A percentile compares a stretch with the other conserved stretches of the same genome.
Evolutionary conservation across 805 yeast species (phyloP).

Genomic region (Lachancea meyersii): DNA sequence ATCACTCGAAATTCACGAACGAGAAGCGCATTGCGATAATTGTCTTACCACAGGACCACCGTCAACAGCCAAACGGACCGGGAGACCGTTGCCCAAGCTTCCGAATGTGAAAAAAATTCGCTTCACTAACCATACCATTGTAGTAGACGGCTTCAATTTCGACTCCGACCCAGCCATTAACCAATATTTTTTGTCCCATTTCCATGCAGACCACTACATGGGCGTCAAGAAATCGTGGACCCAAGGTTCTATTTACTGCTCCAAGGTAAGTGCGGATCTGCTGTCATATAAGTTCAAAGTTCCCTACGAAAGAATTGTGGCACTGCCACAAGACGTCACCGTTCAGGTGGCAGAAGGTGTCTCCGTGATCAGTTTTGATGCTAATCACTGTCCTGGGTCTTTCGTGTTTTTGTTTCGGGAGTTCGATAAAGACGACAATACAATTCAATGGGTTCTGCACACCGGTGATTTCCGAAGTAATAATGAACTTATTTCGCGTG

Average conservation of each 20-base stretch:
- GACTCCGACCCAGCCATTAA: conserved; percentile 39
- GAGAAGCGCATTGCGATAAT: conserved; percentile 50
- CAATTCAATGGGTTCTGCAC: conserved; percentile 44
- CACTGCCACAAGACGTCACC: conserved; percentile 39
- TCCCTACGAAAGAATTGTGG: conserved; percentile 37
- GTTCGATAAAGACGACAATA: conserved; percentile 11
- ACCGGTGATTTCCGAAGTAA: conserved; percentile 91
- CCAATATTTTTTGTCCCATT: conserved; percentile 68
- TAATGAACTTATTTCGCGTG: conserved; percentile 40
- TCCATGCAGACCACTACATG: conserved; percentile 91
- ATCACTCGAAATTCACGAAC: conserved; percentile 34
- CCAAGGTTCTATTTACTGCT: conserved; percentile 64
- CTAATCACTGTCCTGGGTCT: conserved; percentile 97
- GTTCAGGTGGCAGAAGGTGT: conserved; percentile 38
- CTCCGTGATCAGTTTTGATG: conserved; percentile 62
- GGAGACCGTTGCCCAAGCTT: conserved; percentile 32
- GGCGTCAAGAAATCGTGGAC: conserved; percentile 78
- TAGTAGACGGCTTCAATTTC: conserved; percentile 60
- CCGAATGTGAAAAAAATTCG: conserved; percentile 13
- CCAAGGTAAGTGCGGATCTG: conserved; percentile 60
- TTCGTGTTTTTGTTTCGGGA: conserved; percentile 67
- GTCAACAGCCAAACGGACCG: conserved; percentile 26
- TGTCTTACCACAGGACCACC: conserved; percentile 35
- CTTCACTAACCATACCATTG: conserved; percentile 31
- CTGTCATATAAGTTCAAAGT: conserved; percentile 50